Evolutionary conservation across 306 rosid species (phyloP), one percentile per base, ranked within the genome.

Genomic region (Lathyrus sativus): DNA sequence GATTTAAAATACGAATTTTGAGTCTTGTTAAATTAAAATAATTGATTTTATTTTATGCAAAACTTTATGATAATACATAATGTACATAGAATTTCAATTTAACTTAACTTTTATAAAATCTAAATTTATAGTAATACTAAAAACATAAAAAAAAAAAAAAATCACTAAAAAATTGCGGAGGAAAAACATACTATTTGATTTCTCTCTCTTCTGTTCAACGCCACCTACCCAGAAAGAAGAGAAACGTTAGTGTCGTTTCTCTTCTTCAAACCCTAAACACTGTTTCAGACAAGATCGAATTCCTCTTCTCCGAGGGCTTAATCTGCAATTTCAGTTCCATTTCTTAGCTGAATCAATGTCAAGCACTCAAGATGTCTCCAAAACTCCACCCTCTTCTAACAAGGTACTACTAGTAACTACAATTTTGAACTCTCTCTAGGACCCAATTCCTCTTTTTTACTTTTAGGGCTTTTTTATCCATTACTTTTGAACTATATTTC

Each of bases 301-400:
- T 42, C 46, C 1, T 42, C n/a, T 42, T 12, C 46, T 35, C 39
- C 9, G 39, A 35, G 38, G 1, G 8, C 38, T 33, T 5, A 5
- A 33, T 6, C 38, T 33, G 38, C 4, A 33, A 33, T 5, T 6
- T 42, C 46, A 42, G 2, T 42, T 42, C 4, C 1, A 4, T 2
- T 17, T 49, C 11, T 7, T 0, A 15, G 26, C 55, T 49, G 2
- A 18, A 65, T 44, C 54, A 59, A 70, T 76, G 81, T 53, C 45
- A 19, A 43, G 17, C n/a, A 49, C 6, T 1, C 68, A 37, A 57
- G 73, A 77, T 45, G 46, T 9, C 77, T n/a, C 68, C 0, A 77
- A 48, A 71, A 37, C 81, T 0, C 73, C 73, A 9, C 46, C 81
- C 45, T 54, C 81, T 9, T 65, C 77, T 1, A 72, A 65, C 24